A percentile compares a stretch with the other conserved stretches of the same genome.
Evolutionary conservation across 1,284 basidiomycete genomes (phyloP).

Genomic region (Pholiota adiposa): DNA sequence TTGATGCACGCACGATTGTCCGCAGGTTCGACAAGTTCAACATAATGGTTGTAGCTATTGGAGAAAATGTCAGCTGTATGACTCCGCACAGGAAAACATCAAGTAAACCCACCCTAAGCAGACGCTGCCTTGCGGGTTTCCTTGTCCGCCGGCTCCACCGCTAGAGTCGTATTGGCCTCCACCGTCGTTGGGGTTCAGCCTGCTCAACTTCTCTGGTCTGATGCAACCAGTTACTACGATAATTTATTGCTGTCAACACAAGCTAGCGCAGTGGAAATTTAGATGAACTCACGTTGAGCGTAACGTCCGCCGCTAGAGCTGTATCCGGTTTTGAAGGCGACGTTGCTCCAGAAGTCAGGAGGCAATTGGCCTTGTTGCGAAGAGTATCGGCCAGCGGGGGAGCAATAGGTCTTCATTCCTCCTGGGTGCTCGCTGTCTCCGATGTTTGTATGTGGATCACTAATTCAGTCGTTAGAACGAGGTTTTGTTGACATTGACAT

Average conservation of each 20-base stretch:
- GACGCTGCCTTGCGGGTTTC: constrained; percentile 54
- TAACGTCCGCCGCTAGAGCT: constrained; percentile 36
- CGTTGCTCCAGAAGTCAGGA: constrained; percentile 48
- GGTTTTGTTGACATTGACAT: constrained; percentile 8
- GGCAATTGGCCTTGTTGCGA: constrained; percentile 46
- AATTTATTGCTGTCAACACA: background rate
- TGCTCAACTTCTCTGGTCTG: constrained; percentile 39
- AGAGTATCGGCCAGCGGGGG: constrained; percentile 38
- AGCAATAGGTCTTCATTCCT: constrained; percentile 54
- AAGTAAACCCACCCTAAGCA: constrained; percentile 44
- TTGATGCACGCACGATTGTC: constrained; percentile 51
- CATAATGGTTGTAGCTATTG: constrained; percentile 52
- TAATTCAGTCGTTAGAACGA: constrained; percentile 30
- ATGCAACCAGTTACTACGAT: constrained; percentile 55
- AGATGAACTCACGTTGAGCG: constrained; percentile 45
- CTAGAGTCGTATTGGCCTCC: constrained; percentile 61
- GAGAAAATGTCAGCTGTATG: background rate
- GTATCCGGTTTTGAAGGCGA: constrained; percentile 44
- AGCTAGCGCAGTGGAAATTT: background rate
- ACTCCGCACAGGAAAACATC: background rate
- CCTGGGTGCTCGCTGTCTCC: constrained; percentile 55
- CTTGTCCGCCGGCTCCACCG: constrained; percentile 46
- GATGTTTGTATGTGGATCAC: constrained; percentile 48
- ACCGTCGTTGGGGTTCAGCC: constrained; percentile 45
- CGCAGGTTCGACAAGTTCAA: constrained; percentile 52